Base-by-base conservation (phyloP, 2,329 filamentous ascomycete species). In the Diplodia intermedia region DNA sequence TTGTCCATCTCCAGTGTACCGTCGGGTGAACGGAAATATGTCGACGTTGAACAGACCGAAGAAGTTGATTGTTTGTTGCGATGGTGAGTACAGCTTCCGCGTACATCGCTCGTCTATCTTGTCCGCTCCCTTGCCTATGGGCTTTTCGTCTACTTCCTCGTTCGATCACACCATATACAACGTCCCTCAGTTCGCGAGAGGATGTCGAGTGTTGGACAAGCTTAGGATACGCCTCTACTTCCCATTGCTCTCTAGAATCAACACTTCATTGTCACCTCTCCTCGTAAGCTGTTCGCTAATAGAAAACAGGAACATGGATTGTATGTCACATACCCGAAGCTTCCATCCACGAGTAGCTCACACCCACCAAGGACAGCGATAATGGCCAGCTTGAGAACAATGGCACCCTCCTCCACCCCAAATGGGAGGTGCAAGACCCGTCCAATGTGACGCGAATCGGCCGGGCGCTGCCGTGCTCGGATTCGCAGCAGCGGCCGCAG, bases 401-500 rank as follows among this genome's bases (percentile, higher is more conserved):
- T 33, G 61, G 54, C 29, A 57, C 60, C 61, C 62, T 20, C 29
- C 4, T 43, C 4, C 26, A 29, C 15, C 54, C 67, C 6, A 60
- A 61, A 14, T 67, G 60, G 20, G 20, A 60, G 9, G 57, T 69
- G n/a, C 71, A 72, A 55, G 57, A 65, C 4, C 78, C 79, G 3
- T 79, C 78, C 8, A 82, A 82, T 67, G 79, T 82, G 23, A 80
- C 78, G 1, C 75, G 79, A 1, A 74, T 82, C 33, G 72, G 73
- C 2, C 76, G 79, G 62, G 78, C 77, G 7, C 71, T 81, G 26
- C 74, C 74, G 23, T 72, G 74, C 57, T 74, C 74, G 8, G 77
- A 77, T 43, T 69, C 71, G 43, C 67, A 77, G 1, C 36, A 70
- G 9, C 65, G 73, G n/a, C 75, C 77, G 0, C 80, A 82, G 67